phyloP scores from a whole-genome alignment of 768 basidiomycete genomes.

The Suillus brevipes region DNA sequence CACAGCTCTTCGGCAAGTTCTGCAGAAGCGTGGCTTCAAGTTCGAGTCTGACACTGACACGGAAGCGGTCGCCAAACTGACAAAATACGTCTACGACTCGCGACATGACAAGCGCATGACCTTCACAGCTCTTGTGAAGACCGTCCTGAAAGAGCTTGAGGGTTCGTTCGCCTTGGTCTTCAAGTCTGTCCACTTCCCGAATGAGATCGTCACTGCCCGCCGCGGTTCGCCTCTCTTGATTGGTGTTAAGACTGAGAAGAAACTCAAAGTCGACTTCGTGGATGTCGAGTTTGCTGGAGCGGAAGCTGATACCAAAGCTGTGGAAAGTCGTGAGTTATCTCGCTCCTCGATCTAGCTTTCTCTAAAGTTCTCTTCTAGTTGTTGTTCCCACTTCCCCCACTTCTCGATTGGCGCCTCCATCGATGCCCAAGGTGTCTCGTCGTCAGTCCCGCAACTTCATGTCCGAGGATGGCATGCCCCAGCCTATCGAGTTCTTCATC shows the following conservation, averaged over 20 bases:
- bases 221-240: constrained; percentile 95
- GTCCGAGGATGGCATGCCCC: constrained; percentile 96
- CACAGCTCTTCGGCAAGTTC: constrained; percentile 82
- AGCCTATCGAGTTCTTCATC: constrained; percentile 99
- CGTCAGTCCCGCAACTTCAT: constrained; percentile 98
- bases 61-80: constrained; percentile 94
- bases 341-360: background rate
- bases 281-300: constrained; percentile 93
- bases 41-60: constrained; percentile 98
- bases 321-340: constrained; percentile 41
- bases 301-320: constrained; percentile 50
- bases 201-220: constrained; percentile 93
- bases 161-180: constrained; percentile 99
- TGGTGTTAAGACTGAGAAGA: constrained; percentile 99
- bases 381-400: constrained; percentile 55
- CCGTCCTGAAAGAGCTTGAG: constrained; percentile 95
- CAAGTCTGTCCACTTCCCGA: constrained; percentile 94
- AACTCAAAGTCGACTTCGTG: constrained; percentile 99
- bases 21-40: constrained; percentile 93
- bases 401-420: constrained; percentile 67
- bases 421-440: constrained; percentile 77
- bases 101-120: constrained; percentile 81
- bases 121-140: constrained; percentile 92
- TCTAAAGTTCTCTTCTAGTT: constrained; percentile 27
- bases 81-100: constrained; percentile 95